Percentiles rank a stretch among this genome's conserved stretches.
Conservation (phyloP, 1,284 basidiomycete genomes). For the Moesziomyces aphidis region DNA sequence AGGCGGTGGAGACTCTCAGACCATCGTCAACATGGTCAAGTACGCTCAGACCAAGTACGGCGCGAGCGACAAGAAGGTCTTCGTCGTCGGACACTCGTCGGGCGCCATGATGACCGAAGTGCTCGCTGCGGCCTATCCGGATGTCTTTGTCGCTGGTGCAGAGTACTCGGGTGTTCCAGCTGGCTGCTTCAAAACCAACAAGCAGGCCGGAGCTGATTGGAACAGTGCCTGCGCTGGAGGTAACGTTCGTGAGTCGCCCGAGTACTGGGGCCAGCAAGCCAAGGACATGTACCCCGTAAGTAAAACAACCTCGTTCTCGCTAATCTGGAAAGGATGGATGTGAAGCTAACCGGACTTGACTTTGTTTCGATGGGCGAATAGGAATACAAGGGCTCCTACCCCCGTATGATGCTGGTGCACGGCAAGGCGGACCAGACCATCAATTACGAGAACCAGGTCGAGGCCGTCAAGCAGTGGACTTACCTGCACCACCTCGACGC, state of each 20-base stretch:
- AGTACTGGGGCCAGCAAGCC: constrained; percentile 21
- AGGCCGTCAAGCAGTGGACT: constrained; percentile 30
- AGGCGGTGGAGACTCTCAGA: constrained; percentile 20
- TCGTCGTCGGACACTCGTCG: constrained; percentile 10
- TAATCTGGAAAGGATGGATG: too few species aligned
- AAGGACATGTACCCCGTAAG: constrained; percentile 20
- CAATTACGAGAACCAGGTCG: constrained; percentile 22
- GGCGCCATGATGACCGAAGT: constrained; percentile 27
- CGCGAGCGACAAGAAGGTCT: constrained; percentile 9
- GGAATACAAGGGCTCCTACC: constrained; percentile 9
- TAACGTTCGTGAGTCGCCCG: constrained; percentile 1
- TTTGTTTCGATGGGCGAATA: neutral
- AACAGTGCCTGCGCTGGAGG: constrained; percentile 22
- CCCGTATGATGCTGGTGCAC: constrained; percentile 28
- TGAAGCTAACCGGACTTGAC: too few species aligned
- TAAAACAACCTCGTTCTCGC: neutral
- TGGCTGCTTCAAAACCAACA: constrained; percentile 16
- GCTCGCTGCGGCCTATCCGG: constrained; percentile 10
- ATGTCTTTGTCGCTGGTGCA: constrained; percentile 12
- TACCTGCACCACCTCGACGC: constrained; percentile 12
- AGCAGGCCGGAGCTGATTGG: constrained; percentile 6
- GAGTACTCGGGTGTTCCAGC: constrained; percentile 26
- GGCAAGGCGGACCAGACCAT: constrained; percentile 17
- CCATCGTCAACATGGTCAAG: constrained; percentile 25
- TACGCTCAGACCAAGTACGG: constrained; percentile 23